These are phyloP conservation scores for Bryoglossum gracile DNA, from an alignment of 495 filamentous ascomycete genomes.

Conservation along the genomic window DNA sequence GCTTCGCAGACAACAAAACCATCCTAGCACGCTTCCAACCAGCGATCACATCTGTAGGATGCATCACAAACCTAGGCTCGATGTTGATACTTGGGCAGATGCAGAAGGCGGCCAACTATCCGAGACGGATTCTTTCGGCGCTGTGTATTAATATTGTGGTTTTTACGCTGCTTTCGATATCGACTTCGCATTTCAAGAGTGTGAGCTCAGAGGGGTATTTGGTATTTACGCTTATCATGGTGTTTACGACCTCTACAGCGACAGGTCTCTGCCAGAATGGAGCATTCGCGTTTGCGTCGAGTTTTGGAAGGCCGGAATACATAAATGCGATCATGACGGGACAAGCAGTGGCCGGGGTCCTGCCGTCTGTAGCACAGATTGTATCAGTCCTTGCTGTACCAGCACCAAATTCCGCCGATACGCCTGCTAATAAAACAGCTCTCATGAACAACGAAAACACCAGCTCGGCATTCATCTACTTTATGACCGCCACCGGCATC, in stretches of 20 bases:
- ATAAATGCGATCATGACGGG: slow-evolving; percentile 96
- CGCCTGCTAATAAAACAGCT: background rate
- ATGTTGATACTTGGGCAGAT: slow-evolving; percentile 69
- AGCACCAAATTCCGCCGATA: slow-evolving; percentile 16
- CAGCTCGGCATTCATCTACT: slow-evolving; percentile 81
- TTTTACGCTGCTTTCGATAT: slow-evolving; percentile 72
- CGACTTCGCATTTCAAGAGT: slow-evolving; percentile 58
- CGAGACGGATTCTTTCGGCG: slow-evolving; percentile 67
- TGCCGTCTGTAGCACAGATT: slow-evolving; percentile 83
- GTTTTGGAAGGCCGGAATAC: slow-evolving; percentile 77
- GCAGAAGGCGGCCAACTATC: slow-evolving; percentile 75
- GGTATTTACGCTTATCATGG: slow-evolving; percentile 73
- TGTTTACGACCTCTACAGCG: slow-evolving; percentile 67
- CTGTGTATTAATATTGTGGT: slow-evolving; percentile 63
- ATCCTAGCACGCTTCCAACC: slow-evolving; percentile 78
- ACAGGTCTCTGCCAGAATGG: slow-evolving; percentile 90
- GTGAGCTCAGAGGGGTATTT: slow-evolving; percentile 62
- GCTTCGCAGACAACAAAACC: slow-evolving; percentile 64
- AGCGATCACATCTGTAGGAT: slow-evolving; percentile 79
- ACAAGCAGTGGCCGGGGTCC: slow-evolving; percentile 85
- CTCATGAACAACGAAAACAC: slow-evolving; percentile 25
- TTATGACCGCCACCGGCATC: slow-evolving; percentile 72
- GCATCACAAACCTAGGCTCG: slow-evolving; percentile 66
- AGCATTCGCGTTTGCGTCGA: slow-evolving; percentile 82
- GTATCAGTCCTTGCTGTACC: slow-evolving; percentile 68